Evolutionary conservation across 1,139 yeast genomes (phyloP), one percentile per base, ranked within the genome.

Genomic region (Hanseniaspora uvarum): DNA sequence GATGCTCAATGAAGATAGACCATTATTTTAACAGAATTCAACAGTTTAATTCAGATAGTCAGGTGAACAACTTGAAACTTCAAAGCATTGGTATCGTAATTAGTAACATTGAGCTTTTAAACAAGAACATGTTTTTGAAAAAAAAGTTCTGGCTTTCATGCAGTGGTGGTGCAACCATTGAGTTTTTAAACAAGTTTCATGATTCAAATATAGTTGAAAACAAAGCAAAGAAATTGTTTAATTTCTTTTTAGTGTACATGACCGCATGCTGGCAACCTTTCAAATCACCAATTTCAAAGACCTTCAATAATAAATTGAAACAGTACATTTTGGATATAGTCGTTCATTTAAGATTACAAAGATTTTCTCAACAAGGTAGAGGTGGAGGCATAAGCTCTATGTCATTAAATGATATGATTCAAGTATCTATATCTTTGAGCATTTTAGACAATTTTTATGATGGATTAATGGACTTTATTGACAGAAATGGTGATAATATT

Each of bases 271-370:
- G 33, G 28, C 19, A 31, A 21, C 23, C 24, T 18, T 23, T 31
- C 23, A 39, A 28, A 36, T 40, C 41, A 31, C 23, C 24, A 36
- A 16, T 11, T 7, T 19, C 19, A n/a, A 30, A 18, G 21, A 34
- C 24, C 7, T 43, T 53, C 24, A 60, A 60, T 26, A 59, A 63
- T n/a, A 55, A 59, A 10, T 54, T 66, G 26, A 58, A 60, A 34
- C 60, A 67, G 38, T 66, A 66, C 56, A 60, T 65, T n/a, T 58
- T 65, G 39, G 70, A 67, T 54, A 57, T 67, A 5, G 60, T 65
- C 55, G 60, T 67, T 5, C 69, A 66, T 52, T 45, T 65, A 19
- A 56, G 70, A 44, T 61, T 64, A 59, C 70, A 67, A 55, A 53
- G 68, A 40, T 56, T 67, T 18, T 54, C 63, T 14, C 59, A 61